phyloP scores from a whole-genome alignment of 108 stramenopile genomes.

The Asterionellopsis glacialis region DNA sequence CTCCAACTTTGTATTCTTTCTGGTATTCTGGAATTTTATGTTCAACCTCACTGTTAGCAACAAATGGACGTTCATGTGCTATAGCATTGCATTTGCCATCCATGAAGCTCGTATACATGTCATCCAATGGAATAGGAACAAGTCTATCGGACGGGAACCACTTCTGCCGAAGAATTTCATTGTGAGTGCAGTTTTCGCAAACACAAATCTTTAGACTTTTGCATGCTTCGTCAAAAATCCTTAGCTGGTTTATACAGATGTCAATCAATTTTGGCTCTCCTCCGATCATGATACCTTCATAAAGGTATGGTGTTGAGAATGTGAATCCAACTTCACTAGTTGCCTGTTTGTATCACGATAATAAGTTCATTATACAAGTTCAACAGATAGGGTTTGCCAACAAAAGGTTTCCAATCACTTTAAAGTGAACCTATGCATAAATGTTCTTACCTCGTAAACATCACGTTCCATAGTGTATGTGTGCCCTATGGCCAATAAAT shows the following conservation, averaged over 20 bases:
- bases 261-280: constrained; percentile 13
- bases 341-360: background rate
- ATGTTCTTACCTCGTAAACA: constrained; percentile 2
- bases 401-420: too few species aligned
- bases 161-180: constrained; percentile 3
- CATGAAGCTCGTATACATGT: background rate
- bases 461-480: constrained; percentile 32
- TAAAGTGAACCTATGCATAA: too few species aligned
- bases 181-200: background rate
- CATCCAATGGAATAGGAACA: background rate
- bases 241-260: constrained; percentile 24
- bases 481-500: constrained; percentile 8
- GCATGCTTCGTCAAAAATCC: constrained; percentile 15
- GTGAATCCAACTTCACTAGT: constrained; percentile 11
- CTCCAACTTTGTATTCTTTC: constrained; percentile 1
- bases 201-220: constrained; percentile 18
- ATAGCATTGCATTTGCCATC: constrained; percentile 15
- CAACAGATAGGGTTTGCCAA: too few species aligned
- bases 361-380: too few species aligned
- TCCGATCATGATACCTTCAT: constrained; percentile 27
- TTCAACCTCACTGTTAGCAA: background rate
- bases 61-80: constrained; percentile 1
- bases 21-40: background rate
- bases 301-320: constrained; percentile 35
- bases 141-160: background rate